These are phyloP conservation scores for Macrotyloma uniflorum DNA, from an alignment of 306 rosid species.

Conservation along the genomic window DNA sequence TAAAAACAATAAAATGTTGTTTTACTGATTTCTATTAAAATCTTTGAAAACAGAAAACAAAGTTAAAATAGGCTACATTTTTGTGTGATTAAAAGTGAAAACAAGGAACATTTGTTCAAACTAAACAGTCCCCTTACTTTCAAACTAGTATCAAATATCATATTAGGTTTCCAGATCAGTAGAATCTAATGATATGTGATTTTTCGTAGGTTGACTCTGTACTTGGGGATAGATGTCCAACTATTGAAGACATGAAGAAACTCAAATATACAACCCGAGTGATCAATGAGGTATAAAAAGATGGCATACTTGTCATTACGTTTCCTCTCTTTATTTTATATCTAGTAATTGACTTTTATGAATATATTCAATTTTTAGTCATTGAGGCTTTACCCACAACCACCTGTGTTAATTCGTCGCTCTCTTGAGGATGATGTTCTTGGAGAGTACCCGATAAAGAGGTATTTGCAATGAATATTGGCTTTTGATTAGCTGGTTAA, in stretches of 20 bases:
- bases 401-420: slow-evolving; percentile 96
- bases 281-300: slow-evolving; percentile 86
- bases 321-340: slow-evolving; percentile 17
- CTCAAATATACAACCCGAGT: slow-evolving; percentile 94
- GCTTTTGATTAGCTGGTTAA: slow-evolving; percentile 19
- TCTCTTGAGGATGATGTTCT: slow-evolving; percentile 76
- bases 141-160: slow-evolving; percentile 21
- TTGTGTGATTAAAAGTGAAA: not conserved
- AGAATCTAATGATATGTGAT: slow-evolving; percentile 24
- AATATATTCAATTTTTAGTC: slow-evolving; percentile 59
- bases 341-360: slow-evolving; percentile 17
- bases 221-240: slow-evolving; percentile 86
- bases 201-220: slow-evolving; percentile 72
- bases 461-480: slow-evolving; percentile 49
- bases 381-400: slow-evolving; percentile 97
- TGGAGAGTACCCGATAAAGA: slow-evolving; percentile 77
- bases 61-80: not conserved
- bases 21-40: not conserved
- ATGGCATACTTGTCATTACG: slow-evolving; percentile 26
- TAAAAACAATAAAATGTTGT: not conserved
- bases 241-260: slow-evolving; percentile 90
- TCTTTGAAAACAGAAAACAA: not conserved
- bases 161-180: not conserved
- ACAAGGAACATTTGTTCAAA: not conserved
- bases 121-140: slow-evolving; percentile 5